phyloP scores from a whole-genome alignment of 805 yeast genomes.

The Komagataella pseudopastoris region DNA sequence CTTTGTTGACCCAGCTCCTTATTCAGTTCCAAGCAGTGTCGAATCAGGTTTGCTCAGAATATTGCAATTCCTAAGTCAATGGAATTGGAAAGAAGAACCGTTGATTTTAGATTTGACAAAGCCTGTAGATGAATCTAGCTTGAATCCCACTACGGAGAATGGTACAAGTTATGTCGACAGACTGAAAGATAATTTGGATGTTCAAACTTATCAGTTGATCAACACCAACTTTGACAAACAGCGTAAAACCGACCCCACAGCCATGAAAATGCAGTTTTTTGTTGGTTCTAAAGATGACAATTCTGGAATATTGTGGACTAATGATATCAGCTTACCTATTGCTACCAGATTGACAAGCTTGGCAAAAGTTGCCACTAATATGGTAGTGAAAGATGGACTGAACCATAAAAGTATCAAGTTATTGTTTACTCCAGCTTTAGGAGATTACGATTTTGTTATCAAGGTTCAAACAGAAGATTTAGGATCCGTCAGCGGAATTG shows the following conservation, averaged over 20 bases:
- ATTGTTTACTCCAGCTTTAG: slow-evolving; percentile 68
- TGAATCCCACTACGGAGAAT: slow-evolving; percentile 14
- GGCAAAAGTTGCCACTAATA: slow-evolving; percentile 56
- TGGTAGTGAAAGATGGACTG: slow-evolving; percentile 23
- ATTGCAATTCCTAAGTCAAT: slow-evolving; percentile 52
- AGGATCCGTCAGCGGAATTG: slow-evolving; percentile 39
- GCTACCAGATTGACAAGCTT: slow-evolving; percentile 83
- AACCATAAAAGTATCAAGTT: slow-evolving; percentile 27
- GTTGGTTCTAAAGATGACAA: slow-evolving; percentile 75
- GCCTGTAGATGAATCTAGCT: slow-evolving; percentile 16
- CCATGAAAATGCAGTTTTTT: slow-evolving; percentile 66
- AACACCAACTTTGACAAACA: slow-evolving; percentile 51
- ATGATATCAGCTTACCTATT: slow-evolving; percentile 45
- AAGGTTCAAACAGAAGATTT: slow-evolving; percentile 32
- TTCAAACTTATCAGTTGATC: slow-evolving; percentile 47
- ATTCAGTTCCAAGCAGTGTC: slow-evolving; percentile 62
- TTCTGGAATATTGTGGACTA: slow-evolving; percentile 72
- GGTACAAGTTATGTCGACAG: slow-evolving; percentile 22
- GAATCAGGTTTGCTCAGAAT: slow-evolving; percentile 72
- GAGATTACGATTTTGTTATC: slow-evolving; percentile 76
- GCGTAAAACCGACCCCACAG: slow-evolving; percentile 71
- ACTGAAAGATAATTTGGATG: slow-evolving; percentile 47
- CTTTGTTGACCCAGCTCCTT: slow-evolving; percentile 84
- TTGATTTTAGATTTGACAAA: slow-evolving; percentile 65
- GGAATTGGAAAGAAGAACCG: slow-evolving; percentile 95